Conservation (phyloP, 1,284 basidiomycete species). For the Schizophyllum amplum region DNA sequence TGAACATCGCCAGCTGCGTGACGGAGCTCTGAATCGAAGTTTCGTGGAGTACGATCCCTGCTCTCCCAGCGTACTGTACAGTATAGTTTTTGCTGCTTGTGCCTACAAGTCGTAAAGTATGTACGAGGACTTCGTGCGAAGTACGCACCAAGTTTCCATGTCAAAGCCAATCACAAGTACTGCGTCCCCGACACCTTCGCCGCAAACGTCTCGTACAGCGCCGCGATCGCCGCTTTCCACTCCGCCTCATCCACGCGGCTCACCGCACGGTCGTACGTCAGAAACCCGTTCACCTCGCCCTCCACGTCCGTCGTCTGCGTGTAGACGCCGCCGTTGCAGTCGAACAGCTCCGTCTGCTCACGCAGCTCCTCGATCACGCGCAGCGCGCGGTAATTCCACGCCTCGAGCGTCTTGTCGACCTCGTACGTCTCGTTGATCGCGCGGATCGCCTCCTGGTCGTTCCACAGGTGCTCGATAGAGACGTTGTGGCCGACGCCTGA, state of each 20-base stretch:
- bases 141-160: too few species aligned
- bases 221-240: slow-evolving; percentile 10
- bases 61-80: too few species aligned
- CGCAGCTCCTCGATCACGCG: slow-evolving; percentile 12
- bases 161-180: too few species aligned
- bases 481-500: not conserved
- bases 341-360: slow-evolving; percentile 12
- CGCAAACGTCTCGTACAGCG: slow-evolving; percentile 9
- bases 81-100: too few species aligned
- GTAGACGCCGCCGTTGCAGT: slow-evolving; percentile 13
- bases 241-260: slow-evolving; percentile 8
- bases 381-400: slow-evolving; percentile 14
- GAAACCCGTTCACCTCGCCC: slow-evolving; percentile 12
- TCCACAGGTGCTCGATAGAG: slow-evolving; percentile 12
- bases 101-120: too few species aligned
- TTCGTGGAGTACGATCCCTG: too few species aligned
- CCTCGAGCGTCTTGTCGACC: slow-evolving; percentile 6
- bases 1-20: too few species aligned
- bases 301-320: slow-evolving; percentile 14
- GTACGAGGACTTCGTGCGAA: too few species aligned
- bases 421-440: slow-evolving; percentile 12
- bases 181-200: slow-evolving; percentile 1
- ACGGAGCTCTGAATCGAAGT: too few species aligned
- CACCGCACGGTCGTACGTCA: slow-evolving; percentile 11
- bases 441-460: slow-evolving; percentile 8